These are phyloP conservation scores for Pseudogymnoascus sp. DNA, from an alignment of 2,329 filamentous ascomycete species.

Conservation along the genomic window DNA sequence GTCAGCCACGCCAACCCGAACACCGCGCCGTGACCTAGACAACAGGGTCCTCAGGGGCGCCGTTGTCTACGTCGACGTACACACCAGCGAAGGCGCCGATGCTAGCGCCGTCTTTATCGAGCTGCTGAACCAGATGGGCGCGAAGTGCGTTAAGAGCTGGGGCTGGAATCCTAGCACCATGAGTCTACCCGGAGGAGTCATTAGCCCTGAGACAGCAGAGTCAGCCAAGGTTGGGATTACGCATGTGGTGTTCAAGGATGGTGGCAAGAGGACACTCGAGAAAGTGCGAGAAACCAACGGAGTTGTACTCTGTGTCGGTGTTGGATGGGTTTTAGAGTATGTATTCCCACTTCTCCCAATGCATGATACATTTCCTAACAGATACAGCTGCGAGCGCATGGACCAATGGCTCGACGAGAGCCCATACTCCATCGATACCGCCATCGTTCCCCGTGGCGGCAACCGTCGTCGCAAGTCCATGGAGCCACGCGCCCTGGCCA, in stretches of 20 bases:
- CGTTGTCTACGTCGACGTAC: constrained; percentile 76
- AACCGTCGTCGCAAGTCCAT: constrained; percentile 72
- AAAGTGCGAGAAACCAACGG: constrained; percentile 69
- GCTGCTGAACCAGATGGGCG: constrained; percentile 74
- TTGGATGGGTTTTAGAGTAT: constrained; percentile 85
- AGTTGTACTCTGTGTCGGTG: constrained; percentile 77
- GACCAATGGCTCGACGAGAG: constrained; percentile 71
- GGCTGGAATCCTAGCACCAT: constrained; percentile 54
- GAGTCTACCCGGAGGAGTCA: not conserved
- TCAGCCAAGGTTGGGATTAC: constrained; percentile 64
- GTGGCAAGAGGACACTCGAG: constrained; percentile 70
- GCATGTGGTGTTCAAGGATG: constrained; percentile 87
- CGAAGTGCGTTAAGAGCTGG: constrained; percentile 71
- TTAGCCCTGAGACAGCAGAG: constrained; percentile 22
- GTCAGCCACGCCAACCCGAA: constrained; percentile 50
- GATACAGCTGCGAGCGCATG: constrained; percentile 62
- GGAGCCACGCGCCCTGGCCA: constrained; percentile 66
- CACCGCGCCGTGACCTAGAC: constrained; percentile 49
- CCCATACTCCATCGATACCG: constrained; percentile 62
- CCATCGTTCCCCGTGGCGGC: constrained; percentile 61
- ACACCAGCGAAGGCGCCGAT: constrained; percentile 74
- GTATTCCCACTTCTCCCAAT: constrained; percentile 31
- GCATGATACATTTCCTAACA: constrained; percentile 28
- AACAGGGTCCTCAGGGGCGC: constrained; percentile 58
- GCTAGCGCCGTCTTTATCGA: constrained; percentile 77